Percentiles rank a stretch among this genome's conserved stretches.
Evolutionary conservation across 2,329 filamentous ascomycete genomes (phyloP).

Genomic region (Colletotrichum plurivorum): DNA sequence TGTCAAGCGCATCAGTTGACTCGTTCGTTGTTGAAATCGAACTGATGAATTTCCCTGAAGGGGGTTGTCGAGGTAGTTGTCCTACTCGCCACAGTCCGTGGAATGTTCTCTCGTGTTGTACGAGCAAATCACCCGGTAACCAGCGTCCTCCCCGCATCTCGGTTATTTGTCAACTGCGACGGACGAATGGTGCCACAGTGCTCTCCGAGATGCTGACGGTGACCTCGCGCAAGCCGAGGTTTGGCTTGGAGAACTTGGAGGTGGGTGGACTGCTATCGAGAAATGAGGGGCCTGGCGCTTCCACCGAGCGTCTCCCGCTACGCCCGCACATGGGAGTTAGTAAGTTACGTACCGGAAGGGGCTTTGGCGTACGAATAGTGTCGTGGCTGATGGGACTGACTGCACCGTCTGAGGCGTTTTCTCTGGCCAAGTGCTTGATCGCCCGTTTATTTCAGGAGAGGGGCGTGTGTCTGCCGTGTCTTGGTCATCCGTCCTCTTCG

Average conservation of each 20-base stretch:
- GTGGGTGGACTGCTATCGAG: background rate
- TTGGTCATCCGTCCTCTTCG: slow-evolving; percentile 21
- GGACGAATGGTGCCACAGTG: background rate
- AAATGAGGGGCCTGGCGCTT: slow-evolving; percentile 1
- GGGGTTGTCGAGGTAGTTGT: background rate
- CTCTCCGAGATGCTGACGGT: background rate
- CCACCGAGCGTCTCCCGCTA: slow-evolving; percentile 1
- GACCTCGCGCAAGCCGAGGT: slow-evolving; percentile 1
- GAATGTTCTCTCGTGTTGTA: slow-evolving; percentile 20
- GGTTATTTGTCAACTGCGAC: slow-evolving; percentile 1
- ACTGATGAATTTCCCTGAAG: background rate
- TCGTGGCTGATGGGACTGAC: slow-evolving; percentile 4
- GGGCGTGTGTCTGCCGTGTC: slow-evolving; percentile 24
- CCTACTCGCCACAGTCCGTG: slow-evolving; percentile 5
- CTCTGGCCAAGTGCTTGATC: slow-evolving; percentile 18
- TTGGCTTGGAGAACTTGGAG: slow-evolving; percentile 1
- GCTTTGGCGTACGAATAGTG: slow-evolving; percentile 2
- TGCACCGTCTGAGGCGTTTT: slow-evolving; percentile 18
- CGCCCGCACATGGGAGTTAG: slow-evolving; percentile 3
- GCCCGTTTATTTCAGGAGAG: slow-evolving; percentile 21
- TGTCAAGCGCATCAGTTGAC: background rate
- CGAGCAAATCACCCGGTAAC: background rate
- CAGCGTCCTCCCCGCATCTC: background rate
- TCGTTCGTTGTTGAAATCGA: background rate
- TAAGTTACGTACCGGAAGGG: background rate